Percentiles rank a stretch among this genome's conserved stretches.
Conservation (phyloP, 306 rosid genomes). For the Morella rubra region DNA sequence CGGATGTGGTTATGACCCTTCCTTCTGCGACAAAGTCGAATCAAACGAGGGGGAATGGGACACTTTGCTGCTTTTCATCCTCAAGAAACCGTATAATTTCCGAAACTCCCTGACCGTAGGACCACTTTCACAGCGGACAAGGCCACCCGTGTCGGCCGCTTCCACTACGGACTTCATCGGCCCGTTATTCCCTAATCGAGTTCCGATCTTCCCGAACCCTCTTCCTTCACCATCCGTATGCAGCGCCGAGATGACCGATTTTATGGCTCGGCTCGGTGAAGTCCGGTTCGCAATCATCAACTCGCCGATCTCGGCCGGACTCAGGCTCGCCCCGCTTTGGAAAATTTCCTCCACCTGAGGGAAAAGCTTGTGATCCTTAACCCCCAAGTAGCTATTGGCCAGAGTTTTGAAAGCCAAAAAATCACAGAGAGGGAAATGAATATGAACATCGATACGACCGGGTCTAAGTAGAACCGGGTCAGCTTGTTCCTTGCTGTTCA, state of each 20-base stretch:
- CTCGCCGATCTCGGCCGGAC: slow-evolving; percentile 87
- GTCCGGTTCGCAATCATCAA: slow-evolving; percentile 83
- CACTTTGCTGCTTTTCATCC: slow-evolving; percentile 39
- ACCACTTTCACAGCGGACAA: slow-evolving; percentile 26
- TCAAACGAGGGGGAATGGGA: slow-evolving; percentile 46
- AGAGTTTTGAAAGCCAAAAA: slow-evolving; percentile 63
- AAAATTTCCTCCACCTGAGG: slow-evolving; percentile 80
- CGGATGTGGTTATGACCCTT: background rate
- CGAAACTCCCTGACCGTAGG: slow-evolving; percentile 55
- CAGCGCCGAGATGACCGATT: slow-evolving; percentile 74
- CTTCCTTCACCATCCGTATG: slow-evolving; percentile 74
- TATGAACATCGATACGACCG: slow-evolving; percentile 95
- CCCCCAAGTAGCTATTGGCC: slow-evolving; percentile 65
- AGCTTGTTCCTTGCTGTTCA: slow-evolving; percentile 57
- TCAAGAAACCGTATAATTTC: slow-evolving; percentile 59
- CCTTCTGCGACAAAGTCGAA: slow-evolving; percentile 18
- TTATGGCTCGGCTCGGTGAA: slow-evolving; percentile 92
- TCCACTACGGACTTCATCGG: slow-evolving; percentile 38
- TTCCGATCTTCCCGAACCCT: slow-evolving; percentile 43
- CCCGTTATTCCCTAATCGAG: slow-evolving; percentile 31
- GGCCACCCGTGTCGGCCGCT: slow-evolving; percentile 27
- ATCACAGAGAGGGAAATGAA: slow-evolving; percentile 81
- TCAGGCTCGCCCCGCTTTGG: slow-evolving; percentile 70
- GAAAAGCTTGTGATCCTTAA: slow-evolving; percentile 85
- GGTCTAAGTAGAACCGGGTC: slow-evolving; percentile 72